Evolutionary conservation across 768 basidiomycete species (phyloP).

Genomic region (Boletus rex-veris): DNA sequence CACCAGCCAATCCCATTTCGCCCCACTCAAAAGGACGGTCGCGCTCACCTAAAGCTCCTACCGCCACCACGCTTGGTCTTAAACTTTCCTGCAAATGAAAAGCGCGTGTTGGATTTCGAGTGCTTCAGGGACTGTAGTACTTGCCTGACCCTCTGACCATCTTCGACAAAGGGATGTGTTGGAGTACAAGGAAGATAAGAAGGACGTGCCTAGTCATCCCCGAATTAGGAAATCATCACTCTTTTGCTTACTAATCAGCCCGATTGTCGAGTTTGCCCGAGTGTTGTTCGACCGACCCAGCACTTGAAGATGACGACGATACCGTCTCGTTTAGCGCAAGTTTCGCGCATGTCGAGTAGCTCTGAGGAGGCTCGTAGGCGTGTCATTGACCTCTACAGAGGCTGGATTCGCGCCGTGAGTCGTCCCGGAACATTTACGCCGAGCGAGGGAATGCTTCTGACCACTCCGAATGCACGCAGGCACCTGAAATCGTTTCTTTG

Average conservation of each 20-base stretch:
- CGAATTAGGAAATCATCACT: conserved; percentile 7
- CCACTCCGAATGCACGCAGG: conserved; percentile 45
- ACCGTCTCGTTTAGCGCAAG: conserved; percentile 79
- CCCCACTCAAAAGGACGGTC: neutral
- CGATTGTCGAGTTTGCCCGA: conserved; percentile 9
- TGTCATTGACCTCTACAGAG: conserved; percentile 78
- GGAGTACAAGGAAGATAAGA: neutral
- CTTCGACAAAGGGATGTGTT: neutral
- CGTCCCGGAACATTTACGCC: neutral
- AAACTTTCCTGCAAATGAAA: conserved; percentile 56
- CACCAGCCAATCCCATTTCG: conserved; percentile 7
- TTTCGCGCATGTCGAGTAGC: conserved; percentile 55
- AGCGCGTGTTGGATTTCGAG: neutral
- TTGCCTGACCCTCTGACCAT: conserved; percentile 35
- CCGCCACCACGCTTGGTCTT: conserved; percentile 89
- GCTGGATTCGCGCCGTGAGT: conserved; percentile 91
- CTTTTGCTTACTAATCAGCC: conserved; percentile 16
- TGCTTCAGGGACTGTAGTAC: neutral
- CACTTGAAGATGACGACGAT: conserved; percentile 66
- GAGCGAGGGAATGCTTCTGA: neutral
- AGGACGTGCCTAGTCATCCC: neutral
- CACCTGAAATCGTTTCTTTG: conserved; percentile 82
- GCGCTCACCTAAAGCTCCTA: conserved; percentile 68
- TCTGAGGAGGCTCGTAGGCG: conserved; percentile 62
- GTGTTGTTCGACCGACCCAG: too few species aligned